Base-by-base conservation (phyloP, 2,329 filamentous ascomycete species). In the Podosphaera fusca region DNA sequence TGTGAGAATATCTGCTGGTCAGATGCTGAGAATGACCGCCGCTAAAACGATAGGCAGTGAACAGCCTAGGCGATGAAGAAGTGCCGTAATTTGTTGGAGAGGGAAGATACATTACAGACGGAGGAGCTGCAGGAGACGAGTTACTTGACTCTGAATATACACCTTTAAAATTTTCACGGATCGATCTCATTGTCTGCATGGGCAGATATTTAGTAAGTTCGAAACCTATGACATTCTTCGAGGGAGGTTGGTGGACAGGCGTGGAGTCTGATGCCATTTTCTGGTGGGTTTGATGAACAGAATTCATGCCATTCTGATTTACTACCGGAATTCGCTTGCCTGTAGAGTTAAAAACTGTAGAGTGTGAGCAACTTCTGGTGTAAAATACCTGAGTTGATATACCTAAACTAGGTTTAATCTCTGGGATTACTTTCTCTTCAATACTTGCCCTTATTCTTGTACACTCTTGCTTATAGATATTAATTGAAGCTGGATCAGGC, bases 71-170 rank as follows among this genome's bases (percentile, higher is more conserved):
- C 56, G 61, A 62, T 30, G 67, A 65, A 34, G 56, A 58, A 33
- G 58, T 38, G 14, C 35, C 53, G 50, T 55, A 35, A 34, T 47
- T 55, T 21, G 31, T 36, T 3, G 53, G 49, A 34, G 33, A 34
- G 33, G 49, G 47, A 12, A 47, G 54, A 30, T 58, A 55, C 14
- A 56, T 10, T 12, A 35, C 38, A 31, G 52, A 49, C 33, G 35
- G 40, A 53, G 55, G 58, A 42, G 63, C 63, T 31, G 70, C 75
- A 1, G 79, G 79, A 4, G 79, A 82, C 0, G 78, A 76, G 56
- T 72, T 74, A 62, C 76, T 75, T 10, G 79, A 81, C 21, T 72
- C 74, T 36, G 73, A 69, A 59, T 77, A 75, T 5, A 70, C 71
- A 42, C 75, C 72, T 58, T 74, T 74, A 64, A 78, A 75, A 61